Base-by-base conservation (phyloP, 306 rosid genomes). In the Notholithocarpus densiflorus region DNA sequence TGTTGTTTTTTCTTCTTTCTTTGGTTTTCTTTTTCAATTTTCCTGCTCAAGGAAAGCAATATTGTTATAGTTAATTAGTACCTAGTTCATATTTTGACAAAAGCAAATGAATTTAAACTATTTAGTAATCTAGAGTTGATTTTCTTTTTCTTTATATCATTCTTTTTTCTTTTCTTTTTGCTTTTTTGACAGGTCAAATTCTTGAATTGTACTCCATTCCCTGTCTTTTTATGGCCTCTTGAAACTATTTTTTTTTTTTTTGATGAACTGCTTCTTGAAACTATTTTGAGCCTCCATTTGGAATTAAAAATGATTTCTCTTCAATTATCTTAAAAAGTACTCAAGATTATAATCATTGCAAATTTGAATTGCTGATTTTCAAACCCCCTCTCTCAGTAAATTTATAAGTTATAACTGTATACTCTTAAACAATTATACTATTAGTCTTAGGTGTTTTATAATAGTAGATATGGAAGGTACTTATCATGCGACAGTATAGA, bases 161-260 rank as follows among this genome's bases (percentile, higher is more conserved):
- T 15, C 20, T 27, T 23, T 29, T 72, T 79, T 57, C 76, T 43
- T 77, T 45, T 59, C 73, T 55, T 21, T 55, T 72, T 13, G 79
- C 76, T 85, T 91, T 85, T 54, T 11, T 55, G 5, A 10, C 45
- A 81, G 71, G 90, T 87, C 91, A 87, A 87, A 84, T 64, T 79
- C 88, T 84, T 84, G 82, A 73, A 61, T 75, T 85, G 77, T 83
- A 86, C 90, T 86, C 87, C 84, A 82, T 56, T 48, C 75, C 70
- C 23, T 12, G 43, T 68, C 76, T 57, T 27, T 65, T 17, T 73
- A 76, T 68, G 52, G 72, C 48, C 12, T 23, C 72, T 60, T 43
- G 20, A 80, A 11, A 71, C 51, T 31, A 77, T 40, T 61, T 27
- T 61, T n/a, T n/a, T n/a, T n/a, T n/a, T n/a, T n/a, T n/a, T n/a